Evolutionary conservation across 2,329 filamentous ascomycete species (phyloP).

Genomic region (Pleoardoris graminearum): DNA sequence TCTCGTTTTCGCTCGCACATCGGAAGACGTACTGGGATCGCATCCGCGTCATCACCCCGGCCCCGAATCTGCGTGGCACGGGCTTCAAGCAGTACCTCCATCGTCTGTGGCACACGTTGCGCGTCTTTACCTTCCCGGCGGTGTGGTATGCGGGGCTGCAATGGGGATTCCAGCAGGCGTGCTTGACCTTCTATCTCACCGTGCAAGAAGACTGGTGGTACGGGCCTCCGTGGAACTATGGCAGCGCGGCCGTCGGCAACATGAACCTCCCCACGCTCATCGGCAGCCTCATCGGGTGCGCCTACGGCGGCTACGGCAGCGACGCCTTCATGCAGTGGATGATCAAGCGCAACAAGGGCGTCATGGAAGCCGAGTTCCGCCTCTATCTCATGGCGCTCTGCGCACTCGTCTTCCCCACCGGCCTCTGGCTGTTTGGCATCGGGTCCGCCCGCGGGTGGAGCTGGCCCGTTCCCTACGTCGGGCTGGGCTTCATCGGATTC

Average conservation of each 20-base stretch:
- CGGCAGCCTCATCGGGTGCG: slow-evolving; percentile 59
- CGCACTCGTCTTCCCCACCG: slow-evolving; percentile 55
- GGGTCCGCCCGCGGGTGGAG: slow-evolving; percentile 55
- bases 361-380: slow-evolving; percentile 60
- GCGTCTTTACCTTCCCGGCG: slow-evolving; percentile 62
- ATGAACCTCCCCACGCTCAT: slow-evolving; percentile 62
- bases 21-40: slow-evolving; percentile 59
- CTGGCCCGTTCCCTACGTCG: slow-evolving; percentile 60
- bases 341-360: slow-evolving; percentile 56
- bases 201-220: slow-evolving; percentile 62
- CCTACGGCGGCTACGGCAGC: slow-evolving; percentile 61
- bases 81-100: slow-evolving; percentile 59
- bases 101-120: slow-evolving; percentile 59
- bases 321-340: slow-evolving; percentile 61
- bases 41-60: slow-evolving; percentile 60
- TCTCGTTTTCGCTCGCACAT: slow-evolving; percentile 15
- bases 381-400: slow-evolving; percentile 57
- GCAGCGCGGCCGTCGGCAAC: slow-evolving; percentile 57
- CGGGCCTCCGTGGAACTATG: slow-evolving; percentile 59
- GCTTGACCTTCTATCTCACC: slow-evolving; percentile 62
- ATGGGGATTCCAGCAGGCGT: slow-evolving; percentile 65
- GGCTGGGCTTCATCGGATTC: slow-evolving; percentile 61
- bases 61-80: slow-evolving; percentile 57
- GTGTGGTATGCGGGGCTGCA: slow-evolving; percentile 62
- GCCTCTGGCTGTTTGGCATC: slow-evolving; percentile 59